Conservation (phyloP, 169 alveolate genomes). For the Babesia sp. region DNA sequence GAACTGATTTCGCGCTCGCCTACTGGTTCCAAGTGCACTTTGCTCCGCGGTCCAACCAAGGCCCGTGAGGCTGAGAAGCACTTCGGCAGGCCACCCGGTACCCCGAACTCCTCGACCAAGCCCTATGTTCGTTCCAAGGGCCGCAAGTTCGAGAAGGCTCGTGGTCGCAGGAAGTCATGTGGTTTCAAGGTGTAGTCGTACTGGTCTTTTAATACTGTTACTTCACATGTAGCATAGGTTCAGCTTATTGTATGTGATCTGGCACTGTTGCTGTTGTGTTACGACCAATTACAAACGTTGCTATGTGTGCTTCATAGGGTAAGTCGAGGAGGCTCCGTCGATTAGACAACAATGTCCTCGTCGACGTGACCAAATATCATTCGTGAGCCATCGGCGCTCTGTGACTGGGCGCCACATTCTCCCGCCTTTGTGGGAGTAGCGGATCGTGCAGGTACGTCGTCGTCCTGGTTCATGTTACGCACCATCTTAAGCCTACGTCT, state of each 20-base stretch:
- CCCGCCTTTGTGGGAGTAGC: background rate
- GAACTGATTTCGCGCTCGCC: constrained; percentile 92
- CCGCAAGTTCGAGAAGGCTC: constrained; percentile 92
- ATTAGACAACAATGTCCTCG: constrained; percentile 17
- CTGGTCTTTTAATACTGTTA: background rate
- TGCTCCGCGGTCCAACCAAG: constrained; percentile 94
- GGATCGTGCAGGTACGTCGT: background rate
- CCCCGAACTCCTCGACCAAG: constrained; percentile 87
- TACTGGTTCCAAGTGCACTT: constrained; percentile 89
- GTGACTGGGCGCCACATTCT: background rate
- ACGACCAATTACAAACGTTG: background rate
- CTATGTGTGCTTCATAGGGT: background rate
- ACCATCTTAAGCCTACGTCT: constrained; percentile 54
- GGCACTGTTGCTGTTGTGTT: background rate
- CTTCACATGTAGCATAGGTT: too few species aligned
- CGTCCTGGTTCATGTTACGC: constrained; percentile 70
- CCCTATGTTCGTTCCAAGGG: constrained; percentile 91
- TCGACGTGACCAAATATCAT: constrained; percentile 1
- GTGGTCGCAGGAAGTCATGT: constrained; percentile 90
- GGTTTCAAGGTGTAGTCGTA: constrained; percentile 84
- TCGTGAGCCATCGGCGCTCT: background rate
- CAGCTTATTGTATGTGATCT: background rate
- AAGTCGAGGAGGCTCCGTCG: background rate
- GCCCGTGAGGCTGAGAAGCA: constrained; percentile 93
- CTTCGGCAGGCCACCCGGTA: constrained; percentile 95